Evolutionary conservation across 192 early-diverging fungal genomes (phyloP).

Genomic region (Helicostylum pulchrum): DNA sequence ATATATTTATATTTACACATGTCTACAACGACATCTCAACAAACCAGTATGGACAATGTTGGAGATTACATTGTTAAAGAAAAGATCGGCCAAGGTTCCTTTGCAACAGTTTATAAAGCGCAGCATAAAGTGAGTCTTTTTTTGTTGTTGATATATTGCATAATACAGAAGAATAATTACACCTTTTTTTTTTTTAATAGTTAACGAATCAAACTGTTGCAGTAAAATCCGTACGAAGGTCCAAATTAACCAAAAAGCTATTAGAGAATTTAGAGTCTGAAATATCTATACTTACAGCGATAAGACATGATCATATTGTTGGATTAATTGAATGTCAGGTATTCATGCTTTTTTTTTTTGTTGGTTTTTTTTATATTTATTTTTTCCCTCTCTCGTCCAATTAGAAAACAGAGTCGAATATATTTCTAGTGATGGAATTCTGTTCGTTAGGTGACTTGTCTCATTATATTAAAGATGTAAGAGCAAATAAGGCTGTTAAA

Average conservation of each 20-base stretch:
- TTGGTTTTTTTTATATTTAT: neutral
- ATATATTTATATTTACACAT: neutral
- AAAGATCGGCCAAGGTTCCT: conserved; percentile 93
- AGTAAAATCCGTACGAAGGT: conserved; percentile 85
- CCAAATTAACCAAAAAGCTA: conserved; percentile 88
- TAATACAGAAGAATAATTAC: too few species aligned
- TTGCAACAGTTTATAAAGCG: conserved; percentile 90
- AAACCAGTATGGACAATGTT: neutral
- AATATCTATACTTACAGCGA: conserved; percentile 87
- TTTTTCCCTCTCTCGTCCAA: neutral
- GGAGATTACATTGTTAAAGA: conserved; percentile 50
- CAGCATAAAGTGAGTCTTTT: conserved; percentile 52
- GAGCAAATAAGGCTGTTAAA: conserved; percentile 44
- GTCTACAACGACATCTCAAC: neutral
- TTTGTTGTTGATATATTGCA: neutral
- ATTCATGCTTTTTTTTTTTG: conserved; percentile 10
- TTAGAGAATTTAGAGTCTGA: conserved; percentile 94
- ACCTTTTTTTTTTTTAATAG: neutral
- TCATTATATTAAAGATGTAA: conserved; percentile 75
- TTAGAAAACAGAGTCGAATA: conserved; percentile 88
- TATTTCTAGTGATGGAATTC: conserved; percentile 97
- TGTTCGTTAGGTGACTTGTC: conserved; percentile 95
- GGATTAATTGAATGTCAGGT: conserved; percentile 86
- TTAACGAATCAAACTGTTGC: conserved; percentile 57
- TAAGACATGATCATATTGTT: conserved; percentile 85